These are phyloP conservation scores for Beauveria rudraprayagi DNA, from an alignment of 2,329 filamentous ascomycete genomes.

Conservation along the genomic window DNA sequence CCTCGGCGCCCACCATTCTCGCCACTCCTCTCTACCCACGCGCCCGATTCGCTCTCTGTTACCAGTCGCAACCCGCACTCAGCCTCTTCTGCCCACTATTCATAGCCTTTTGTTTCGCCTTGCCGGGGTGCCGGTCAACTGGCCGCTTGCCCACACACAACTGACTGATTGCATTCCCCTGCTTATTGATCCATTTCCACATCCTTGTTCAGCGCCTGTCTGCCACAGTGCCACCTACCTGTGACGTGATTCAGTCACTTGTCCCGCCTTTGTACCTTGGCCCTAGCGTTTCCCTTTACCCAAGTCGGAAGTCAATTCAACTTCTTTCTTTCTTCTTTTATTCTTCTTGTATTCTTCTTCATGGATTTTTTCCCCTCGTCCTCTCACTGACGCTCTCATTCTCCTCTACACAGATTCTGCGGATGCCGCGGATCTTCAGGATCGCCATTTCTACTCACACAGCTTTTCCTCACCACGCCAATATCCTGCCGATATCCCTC, in stretches of 20 bases:
- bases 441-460: slow-evolving; percentile 6
- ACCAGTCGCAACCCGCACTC: neutral
- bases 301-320: neutral
- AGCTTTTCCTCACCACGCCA: slow-evolving; percentile 36
- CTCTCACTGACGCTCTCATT: slow-evolving; percentile 15
- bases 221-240: slow-evolving; percentile 12
- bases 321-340: neutral
- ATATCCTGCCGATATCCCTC: slow-evolving; percentile 41
- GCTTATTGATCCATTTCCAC: slow-evolving; percentile 9
- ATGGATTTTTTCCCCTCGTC: neutral
- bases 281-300: neutral
- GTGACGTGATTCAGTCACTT: slow-evolving; percentile 8
- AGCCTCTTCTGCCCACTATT: slow-evolving; percentile 5
- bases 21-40: slow-evolving; percentile 6
- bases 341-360: neutral
- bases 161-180: slow-evolving; percentile 1
- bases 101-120: slow-evolving; percentile 5
- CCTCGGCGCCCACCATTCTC: neutral
- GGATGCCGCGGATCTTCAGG: neutral
- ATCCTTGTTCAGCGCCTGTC: neutral
- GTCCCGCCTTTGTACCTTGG: slow-evolving; percentile 11
- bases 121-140: neutral
- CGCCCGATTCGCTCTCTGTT: neutral
- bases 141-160: neutral
- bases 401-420: slow-evolving; percentile 11